phyloP scores from a whole-genome alignment of 768 basidiomycete genomes.

The Suillus ampliporus region DNA sequence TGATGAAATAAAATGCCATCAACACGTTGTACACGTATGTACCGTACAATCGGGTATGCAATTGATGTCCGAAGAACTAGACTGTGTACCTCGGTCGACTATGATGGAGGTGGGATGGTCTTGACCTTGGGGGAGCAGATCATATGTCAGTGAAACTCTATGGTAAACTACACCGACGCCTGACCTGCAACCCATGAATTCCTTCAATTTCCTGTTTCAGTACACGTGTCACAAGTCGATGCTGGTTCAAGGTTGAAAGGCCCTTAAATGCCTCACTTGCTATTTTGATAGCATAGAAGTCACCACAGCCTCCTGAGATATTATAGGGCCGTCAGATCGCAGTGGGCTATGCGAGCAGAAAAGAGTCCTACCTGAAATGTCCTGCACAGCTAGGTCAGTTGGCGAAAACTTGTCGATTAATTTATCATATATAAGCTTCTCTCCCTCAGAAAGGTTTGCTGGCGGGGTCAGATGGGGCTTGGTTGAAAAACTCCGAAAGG shows the following conservation, averaged over 20 bases:
- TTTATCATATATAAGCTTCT: conserved; percentile 73
- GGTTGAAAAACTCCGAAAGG: conserved; percentile 38
- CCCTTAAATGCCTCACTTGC: conserved; percentile 87
- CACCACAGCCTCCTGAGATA: conserved; percentile 90
- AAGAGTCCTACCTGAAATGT: conserved; percentile 83
- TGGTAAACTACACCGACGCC: conserved; percentile 24
- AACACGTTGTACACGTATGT: neutral
- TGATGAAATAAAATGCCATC: neutral
- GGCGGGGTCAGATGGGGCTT: conserved; percentile 29
- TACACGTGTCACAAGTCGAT: conserved; percentile 83
- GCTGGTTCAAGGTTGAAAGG: conserved; percentile 89
- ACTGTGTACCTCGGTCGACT: neutral
- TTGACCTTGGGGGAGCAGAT: conserved; percentile 43
- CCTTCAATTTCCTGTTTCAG: conserved; percentile 89
- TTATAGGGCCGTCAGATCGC: conserved; percentile 12
- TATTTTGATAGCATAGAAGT: conserved; percentile 93
- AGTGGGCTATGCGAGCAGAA: conserved; percentile 3
- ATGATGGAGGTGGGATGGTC: conserved; percentile 38
- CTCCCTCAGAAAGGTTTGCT: conserved; percentile 57
- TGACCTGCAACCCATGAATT: conserved; percentile 93
- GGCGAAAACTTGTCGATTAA: conserved; percentile 78
- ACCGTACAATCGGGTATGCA: conserved; percentile 1
- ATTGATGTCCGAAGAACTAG: neutral
- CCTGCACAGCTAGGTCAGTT: conserved; percentile 83
- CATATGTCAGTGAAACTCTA: neutral